Base-by-base conservation (phyloP, 768 basidiomycete species). In the Tricholoma furcatifolium region DNA sequence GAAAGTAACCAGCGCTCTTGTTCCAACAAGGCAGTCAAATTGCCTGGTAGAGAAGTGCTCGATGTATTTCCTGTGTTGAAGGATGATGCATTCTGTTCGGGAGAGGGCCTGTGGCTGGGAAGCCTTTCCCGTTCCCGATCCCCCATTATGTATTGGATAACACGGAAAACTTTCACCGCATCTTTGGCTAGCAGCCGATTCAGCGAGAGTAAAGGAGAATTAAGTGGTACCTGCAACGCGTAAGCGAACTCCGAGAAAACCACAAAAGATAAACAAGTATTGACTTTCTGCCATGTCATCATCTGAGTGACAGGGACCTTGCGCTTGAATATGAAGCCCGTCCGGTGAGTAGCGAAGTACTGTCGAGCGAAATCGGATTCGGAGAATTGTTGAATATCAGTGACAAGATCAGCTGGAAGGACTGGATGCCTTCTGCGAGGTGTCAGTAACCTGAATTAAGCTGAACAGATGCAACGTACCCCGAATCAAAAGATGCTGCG, bases 101-200 rank as follows among this genome's bases (percentile, higher is more conserved):
- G 58, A 45, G 73, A 72, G 15, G 75, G 47, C 4, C 81, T 81
- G 39, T 82, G 72, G 17, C 74, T 75, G n/a, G 77, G 70, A 3
- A 77, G 67, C 53, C 75, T 80, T 54, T 90, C 89, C 20, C 83
- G 83, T 59, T 93, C 89, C 7, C 92, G 80, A 63, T 97, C 94
- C 35, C 93, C 93, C 93, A 97, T 98, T 41, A 95, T 83, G 50
- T 85, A 87, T 65, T 97, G 95, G 40, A 96, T 81, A 23, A 91
- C 84, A 64, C 89, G 92, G 80, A 97, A 98, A 4, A 86, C 77
- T 63, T 83, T 87, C 50, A 94, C 80, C 0, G 91, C 91, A 59
- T 95, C 88, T 63, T 83, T 85, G 54, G 83, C 79, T 18, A 93
- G 73, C 0, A 76, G 56, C 4, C 85, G 77, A 50, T 84, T 84